Base-by-base conservation (phyloP, 2,329 filamentous ascomycete genomes). In the Harringtonia aguacate region DNA sequence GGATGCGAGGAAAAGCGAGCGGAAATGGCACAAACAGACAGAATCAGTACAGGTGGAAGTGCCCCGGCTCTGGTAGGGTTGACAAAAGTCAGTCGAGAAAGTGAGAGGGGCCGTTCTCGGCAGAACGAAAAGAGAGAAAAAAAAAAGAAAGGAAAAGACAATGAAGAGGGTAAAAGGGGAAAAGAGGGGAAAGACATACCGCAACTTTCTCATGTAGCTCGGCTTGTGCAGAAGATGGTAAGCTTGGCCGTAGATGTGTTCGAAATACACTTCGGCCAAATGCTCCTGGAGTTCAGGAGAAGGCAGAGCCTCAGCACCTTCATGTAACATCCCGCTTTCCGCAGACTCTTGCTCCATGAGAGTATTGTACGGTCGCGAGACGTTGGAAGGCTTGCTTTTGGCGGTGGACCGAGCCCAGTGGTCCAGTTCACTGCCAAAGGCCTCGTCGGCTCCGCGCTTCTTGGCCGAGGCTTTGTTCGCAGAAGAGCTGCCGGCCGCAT, bases 191-290 rank as follows among this genome's bases (percentile, higher is more conserved):
- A 20, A 18, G 18, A 67, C 76, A 50, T 64, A 82, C 80, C 72
- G 78, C 44, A 92, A 61, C 55, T 87, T 87, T 47, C 89, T 77
- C 84, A 97, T 95, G 60, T 94, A 97, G 59, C 89, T 97, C 31
- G 92, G 90, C 59, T 95, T 97, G 64, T 98, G 92, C 10, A 98
- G 75, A 18, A 98, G 68, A 51, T 94, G 85, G 60, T 97, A 98
- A 29, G 87, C 86, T 59, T 97, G 92, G 9, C 92, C 92, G 58
- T 98, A 97, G 1, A 97, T 77, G 55, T 84, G 89, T 56, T 97
- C 90, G 57, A 97, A 98, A 59, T 94, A 98, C 1, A 95, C 80
- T 56, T 97, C 89, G 17, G 89, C 82, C 7, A 98, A 72, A 62
- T 97, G 90, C 57, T 95, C 85, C 59, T 97, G 92, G 13, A 95